Evolutionary conservation across 164 flowering plant genomes (phyloP), one percentile per base, ranked within the genome.

Genomic region (Platanus orientalis): DNA sequence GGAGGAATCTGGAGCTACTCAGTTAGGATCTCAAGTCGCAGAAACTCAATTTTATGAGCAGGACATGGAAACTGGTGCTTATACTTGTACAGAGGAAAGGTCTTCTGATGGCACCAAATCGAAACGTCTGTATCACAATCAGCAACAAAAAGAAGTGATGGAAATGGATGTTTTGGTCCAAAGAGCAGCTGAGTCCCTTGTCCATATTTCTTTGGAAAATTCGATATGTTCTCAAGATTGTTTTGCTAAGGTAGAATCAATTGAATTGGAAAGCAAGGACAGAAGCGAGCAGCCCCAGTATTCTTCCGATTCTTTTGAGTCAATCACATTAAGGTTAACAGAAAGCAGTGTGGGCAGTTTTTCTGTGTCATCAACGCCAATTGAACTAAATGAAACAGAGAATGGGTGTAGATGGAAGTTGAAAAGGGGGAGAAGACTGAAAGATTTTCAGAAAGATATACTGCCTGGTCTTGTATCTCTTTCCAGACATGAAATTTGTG

Each of bases 401-500:
- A 67, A 50, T 13, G 76, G 67, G 49, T 56, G 42, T 30, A 64
- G 74, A 20, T 30, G 61, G 23, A 80, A 78, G 64, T 56, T 81
- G 69, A 84, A 75, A 67, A 75, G 92, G 53, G 92, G 92, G 47
- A 80, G 86, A 66, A 80, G 89, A 63, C 23, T 81, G 61, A 84
- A 78, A 64, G 85, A 86, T 63, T 86, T 86, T 62, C 88, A 71
- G 62, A 81, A 47, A 71, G 91, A 86, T 36, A 73, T 86, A 56
- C 68, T 86, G n/a, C 89, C 92, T 5, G 65, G 76, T 25, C 65
- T 86, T 40, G 65, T 79, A n/a, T 75, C 82, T 21, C 85, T 84
- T 60, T 76, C 87, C 14, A 74, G 82, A 26, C 83, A 81, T 6
- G 92, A 86, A 54, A 82, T 86, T 25, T 68, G 67, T 39, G 92